phyloP scores from a whole-genome alignment of 495 filamentous ascomycete genomes.

The Cercophora scortea region DNA sequence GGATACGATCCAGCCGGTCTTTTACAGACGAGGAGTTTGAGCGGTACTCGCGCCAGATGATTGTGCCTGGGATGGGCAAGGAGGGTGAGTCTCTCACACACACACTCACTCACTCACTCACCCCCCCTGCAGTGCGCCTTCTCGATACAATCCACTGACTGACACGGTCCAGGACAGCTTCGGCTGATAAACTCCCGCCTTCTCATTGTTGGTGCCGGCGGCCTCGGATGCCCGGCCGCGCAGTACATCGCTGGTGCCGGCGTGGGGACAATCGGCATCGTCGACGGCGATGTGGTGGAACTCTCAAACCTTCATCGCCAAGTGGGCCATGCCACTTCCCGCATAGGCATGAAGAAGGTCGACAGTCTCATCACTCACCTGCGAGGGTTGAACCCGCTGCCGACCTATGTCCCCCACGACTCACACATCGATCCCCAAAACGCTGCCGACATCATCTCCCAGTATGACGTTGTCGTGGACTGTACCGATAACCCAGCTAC shows the following conservation, averaged over 20 bases:
- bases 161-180: conserved; percentile 57
- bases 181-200: conserved; percentile 61
- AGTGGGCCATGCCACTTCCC: conserved; percentile 63
- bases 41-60: conserved; percentile 88
- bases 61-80: conserved; percentile 77
- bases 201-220: conserved; percentile 85
- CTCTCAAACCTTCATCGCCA: conserved; percentile 90
- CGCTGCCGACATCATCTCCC: conserved; percentile 52
- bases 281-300: conserved; percentile 86
- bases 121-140: not conserved
- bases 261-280: conserved; percentile 71
- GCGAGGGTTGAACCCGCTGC: conserved; percentile 57
- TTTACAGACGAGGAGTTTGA: conserved; percentile 24
- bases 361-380: conserved; percentile 67
- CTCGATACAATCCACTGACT: conserved; percentile 4
- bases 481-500: conserved; percentile 90
- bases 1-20: not conserved
- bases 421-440: conserved; percentile 56
- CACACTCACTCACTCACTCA: no score
- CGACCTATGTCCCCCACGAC: conserved; percentile 53
- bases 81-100: conserved; percentile 50
- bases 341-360: conserved; percentile 74
- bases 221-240: conserved; percentile 85
- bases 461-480: conserved; percentile 82
- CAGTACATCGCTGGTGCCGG: conserved; percentile 85